phyloP scores from a whole-genome alignment of 2,329 filamentous ascomycete genomes.

The Botryosphaeria agaves region DNA sequence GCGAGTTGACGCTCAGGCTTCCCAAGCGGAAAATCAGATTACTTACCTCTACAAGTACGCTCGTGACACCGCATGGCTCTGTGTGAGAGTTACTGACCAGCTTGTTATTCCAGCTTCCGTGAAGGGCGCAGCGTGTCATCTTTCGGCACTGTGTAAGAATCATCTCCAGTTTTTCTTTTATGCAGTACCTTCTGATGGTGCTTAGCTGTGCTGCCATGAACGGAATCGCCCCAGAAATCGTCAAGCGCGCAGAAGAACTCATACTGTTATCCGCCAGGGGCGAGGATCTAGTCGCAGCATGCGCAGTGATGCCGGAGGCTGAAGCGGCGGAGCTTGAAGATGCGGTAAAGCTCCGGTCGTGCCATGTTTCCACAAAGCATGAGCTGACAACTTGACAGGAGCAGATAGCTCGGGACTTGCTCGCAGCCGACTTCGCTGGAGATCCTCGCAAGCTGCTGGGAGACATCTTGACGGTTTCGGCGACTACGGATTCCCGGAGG shows the following conservation, averaged over 20 bases:
- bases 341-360: slow-evolving; percentile 29
- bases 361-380: slow-evolving; percentile 6
- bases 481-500: slow-evolving; percentile 2
- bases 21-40: slow-evolving; percentile 41
- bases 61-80: neutral
- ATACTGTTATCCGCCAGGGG: slow-evolving; percentile 49
- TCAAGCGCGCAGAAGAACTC: slow-evolving; percentile 61
- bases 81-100: neutral
- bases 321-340: slow-evolving; percentile 51
- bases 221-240: slow-evolving; percentile 54
- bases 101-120: slow-evolving; percentile 24
- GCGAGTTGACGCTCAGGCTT: slow-evolving; percentile 34
- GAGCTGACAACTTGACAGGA: slow-evolving; percentile 16
- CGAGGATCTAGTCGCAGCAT: slow-evolving; percentile 59
- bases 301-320: slow-evolving; percentile 43
- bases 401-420: slow-evolving; percentile 23
- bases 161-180: no score
- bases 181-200: neutral
- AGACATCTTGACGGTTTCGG: slow-evolving; percentile 15
- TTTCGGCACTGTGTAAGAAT: slow-evolving; percentile 51
- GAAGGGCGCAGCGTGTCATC: slow-evolving; percentile 58
- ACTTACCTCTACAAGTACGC: slow-evolving; percentile 53
- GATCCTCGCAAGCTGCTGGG: slow-evolving; percentile 19
- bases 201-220: slow-evolving; percentile 66
- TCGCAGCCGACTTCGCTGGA: slow-evolving; percentile 17